Conservation (phyloP, 768 basidiomycete genomes). For the Macrocybe gigantea region DNA sequence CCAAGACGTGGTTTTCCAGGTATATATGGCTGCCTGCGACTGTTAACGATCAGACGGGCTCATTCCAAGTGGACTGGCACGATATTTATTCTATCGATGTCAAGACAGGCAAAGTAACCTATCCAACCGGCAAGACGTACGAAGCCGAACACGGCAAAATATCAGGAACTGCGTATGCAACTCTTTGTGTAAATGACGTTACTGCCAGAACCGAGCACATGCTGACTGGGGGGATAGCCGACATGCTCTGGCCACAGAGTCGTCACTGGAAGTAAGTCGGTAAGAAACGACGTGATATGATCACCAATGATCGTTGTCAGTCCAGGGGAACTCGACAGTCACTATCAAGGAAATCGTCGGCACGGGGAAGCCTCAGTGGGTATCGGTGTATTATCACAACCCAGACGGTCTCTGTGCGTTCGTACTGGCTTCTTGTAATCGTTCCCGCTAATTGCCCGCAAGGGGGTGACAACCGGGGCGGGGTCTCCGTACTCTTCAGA, state of each 20-base stretch:
- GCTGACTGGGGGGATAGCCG: conserved; percentile 9
- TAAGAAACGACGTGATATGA: background rate
- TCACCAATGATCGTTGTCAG: conserved; percentile 2
- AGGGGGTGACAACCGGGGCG: conserved; percentile 19
- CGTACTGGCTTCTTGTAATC: background rate
- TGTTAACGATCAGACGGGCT: conserved; percentile 17
- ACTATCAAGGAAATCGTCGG: conserved; percentile 20
- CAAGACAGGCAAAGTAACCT: conserved; percentile 12
- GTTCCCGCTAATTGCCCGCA: conserved; percentile 3
- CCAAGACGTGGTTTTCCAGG: conserved; percentile 1
- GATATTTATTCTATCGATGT: conserved; percentile 18
- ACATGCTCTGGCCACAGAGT: conserved; percentile 15
- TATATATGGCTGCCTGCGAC: conserved; percentile 21
- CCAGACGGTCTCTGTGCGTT: conserved; percentile 17
- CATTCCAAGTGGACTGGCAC: conserved; percentile 16
- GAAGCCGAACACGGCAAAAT: conserved; percentile 16
- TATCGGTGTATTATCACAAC: conserved; percentile 24
- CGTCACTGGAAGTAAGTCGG: conserved; percentile 15
- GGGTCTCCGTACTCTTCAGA: conserved; percentile 18
- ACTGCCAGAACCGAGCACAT: background rate
- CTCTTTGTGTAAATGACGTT: conserved; percentile 14
- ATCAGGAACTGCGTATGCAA: conserved; percentile 15
- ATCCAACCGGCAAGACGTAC: conserved; percentile 14
- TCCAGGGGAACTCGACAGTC: conserved; percentile 16
- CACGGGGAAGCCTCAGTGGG: conserved; percentile 25